These are phyloP conservation scores for Helichrysum umbraculigerum DNA, from an alignment of 129 eudicot species.

Conservation along the genomic window DNA sequence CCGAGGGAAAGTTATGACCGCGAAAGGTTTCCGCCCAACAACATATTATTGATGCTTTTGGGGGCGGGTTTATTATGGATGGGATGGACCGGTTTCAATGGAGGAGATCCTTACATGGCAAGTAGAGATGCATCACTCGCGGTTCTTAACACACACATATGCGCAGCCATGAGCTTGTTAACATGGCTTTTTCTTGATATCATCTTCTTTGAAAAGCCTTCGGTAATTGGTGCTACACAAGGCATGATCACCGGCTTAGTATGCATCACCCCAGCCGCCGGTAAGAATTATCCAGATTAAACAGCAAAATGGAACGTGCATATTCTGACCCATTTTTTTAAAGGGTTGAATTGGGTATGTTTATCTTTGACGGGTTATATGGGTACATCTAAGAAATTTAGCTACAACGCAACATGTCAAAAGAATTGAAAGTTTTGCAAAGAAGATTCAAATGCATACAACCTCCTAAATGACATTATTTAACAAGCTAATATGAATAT, in stretches of 20 bases:
- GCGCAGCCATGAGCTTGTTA: slow-evolving; percentile 76
- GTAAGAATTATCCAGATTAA: slow-evolving; percentile 26
- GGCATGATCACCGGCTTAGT: slow-evolving; percentile 84
- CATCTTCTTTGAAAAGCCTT: slow-evolving; percentile 65
- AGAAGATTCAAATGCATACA: not conserved
- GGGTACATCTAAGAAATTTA: not conserved
- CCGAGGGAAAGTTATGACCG: slow-evolving; percentile 65
- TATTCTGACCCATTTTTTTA: not conserved
- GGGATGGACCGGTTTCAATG: slow-evolving; percentile 94
- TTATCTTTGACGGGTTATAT: not conserved
- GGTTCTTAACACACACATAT: slow-evolving; percentile 74
- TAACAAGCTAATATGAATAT: no score
- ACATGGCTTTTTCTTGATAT: slow-evolving; percentile 79
- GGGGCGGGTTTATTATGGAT: slow-evolving; percentile 89
- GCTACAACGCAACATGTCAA: not conserved
- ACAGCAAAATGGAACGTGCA: not conserved
- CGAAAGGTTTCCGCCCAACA: slow-evolving; percentile 82
- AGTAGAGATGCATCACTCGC: slow-evolving; percentile 78
- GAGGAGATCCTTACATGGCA: slow-evolving; percentile 80
- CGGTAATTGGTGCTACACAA: slow-evolving; percentile 82
- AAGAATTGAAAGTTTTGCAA: not conserved
- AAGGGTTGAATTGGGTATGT: not conserved
- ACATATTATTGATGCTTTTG: slow-evolving; percentile 72
- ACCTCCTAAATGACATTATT: not conserved
- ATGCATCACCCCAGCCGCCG: slow-evolving; percentile 91